Conservation (phyloP, 192 early-diverging fungal species). For the Chytriomyces sp. region DNA sequence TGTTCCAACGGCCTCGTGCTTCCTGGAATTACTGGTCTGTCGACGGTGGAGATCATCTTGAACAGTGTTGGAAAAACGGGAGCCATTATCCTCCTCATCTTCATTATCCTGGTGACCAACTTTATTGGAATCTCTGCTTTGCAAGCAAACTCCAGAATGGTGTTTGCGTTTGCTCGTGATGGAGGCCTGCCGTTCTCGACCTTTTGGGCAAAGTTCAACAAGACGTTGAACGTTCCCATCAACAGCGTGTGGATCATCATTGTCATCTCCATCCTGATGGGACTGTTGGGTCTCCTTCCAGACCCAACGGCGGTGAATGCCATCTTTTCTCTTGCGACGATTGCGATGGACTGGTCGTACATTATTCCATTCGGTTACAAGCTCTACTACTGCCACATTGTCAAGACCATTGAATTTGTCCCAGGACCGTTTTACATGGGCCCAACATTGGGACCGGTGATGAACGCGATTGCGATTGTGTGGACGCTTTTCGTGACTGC, state of each 20-base stretch:
- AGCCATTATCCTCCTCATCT: constrained; percentile 45
- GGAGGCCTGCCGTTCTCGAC: constrained; percentile 49
- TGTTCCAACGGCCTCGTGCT: constrained; percentile 32
- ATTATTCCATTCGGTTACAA: constrained; percentile 25
- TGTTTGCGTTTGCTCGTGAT: constrained; percentile 62
- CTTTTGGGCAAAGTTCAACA: constrained; percentile 47
- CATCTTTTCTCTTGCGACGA: constrained; percentile 48
- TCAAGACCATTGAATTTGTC: background rate
- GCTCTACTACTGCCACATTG: constrained; percentile 30
- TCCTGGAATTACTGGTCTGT: constrained; percentile 25
- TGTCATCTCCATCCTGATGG: constrained; percentile 43
- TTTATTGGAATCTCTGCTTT: constrained; percentile 48
- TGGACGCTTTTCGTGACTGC: constrained; percentile 19
- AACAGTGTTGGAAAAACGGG: constrained; percentile 40
- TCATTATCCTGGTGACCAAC: constrained; percentile 47
- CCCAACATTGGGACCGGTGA: background rate
- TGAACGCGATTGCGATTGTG: constrained; percentile 26
- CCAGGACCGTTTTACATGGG: constrained; percentile 31
- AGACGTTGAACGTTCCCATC: constrained; percentile 48
- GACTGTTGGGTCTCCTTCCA: background rate
- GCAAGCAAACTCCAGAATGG: constrained; percentile 54
- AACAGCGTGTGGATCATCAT: constrained; percentile 52
- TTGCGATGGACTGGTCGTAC: constrained; percentile 38
- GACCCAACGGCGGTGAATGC: constrained; percentile 39
- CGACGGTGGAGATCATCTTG: constrained; percentile 46